Conservation (phyloP, 2,329 filamentous ascomycete species). For the Aspergillus tamarii region DNA sequence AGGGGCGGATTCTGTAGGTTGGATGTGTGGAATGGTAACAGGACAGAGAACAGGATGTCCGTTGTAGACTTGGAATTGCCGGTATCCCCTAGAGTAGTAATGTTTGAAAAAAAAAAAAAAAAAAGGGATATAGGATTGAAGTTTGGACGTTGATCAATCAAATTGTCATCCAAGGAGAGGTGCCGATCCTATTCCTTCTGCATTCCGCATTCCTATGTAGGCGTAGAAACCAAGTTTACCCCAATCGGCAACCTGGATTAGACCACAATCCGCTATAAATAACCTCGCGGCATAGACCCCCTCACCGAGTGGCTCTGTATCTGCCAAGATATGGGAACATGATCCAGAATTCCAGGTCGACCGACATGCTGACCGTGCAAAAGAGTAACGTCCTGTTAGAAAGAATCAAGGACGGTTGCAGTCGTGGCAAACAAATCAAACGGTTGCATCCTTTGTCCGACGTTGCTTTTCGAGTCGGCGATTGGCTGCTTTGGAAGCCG, state of each 20-base stretch:
- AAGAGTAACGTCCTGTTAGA: too few relatives aligned
- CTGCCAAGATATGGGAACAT: too few relatives aligned
- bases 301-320: too few relatives aligned
- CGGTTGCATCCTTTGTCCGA: neutral
- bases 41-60: neutral
- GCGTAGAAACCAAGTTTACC: too few relatives aligned
- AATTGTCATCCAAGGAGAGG: too few relatives aligned
- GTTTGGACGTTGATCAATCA: neutral
- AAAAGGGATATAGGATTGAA: neutral
- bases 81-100: neutral
- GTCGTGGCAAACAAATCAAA: neutral
- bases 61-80: neutral
- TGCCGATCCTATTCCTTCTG: too few relatives aligned
- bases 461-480: neutral
- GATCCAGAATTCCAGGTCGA: too few relatives aligned
- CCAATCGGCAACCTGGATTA: too few relatives aligned
- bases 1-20: slow-evolving; percentile 11
- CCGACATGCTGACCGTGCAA: too few relatives aligned
- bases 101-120: neutral
- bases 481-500: slow-evolving; percentile 14
- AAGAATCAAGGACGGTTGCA: neutral
- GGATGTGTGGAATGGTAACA: neutral
- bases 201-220: too few relatives aligned
- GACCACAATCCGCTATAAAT: too few relatives aligned
- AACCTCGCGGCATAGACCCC: too few relatives aligned